A percentile compares a stretch with the other conserved stretches of the same genome.
Evolutionary conservation across 1,284 basidiomycete species (phyloP).

Genomic region (Chondrostereum purpureum): DNA sequence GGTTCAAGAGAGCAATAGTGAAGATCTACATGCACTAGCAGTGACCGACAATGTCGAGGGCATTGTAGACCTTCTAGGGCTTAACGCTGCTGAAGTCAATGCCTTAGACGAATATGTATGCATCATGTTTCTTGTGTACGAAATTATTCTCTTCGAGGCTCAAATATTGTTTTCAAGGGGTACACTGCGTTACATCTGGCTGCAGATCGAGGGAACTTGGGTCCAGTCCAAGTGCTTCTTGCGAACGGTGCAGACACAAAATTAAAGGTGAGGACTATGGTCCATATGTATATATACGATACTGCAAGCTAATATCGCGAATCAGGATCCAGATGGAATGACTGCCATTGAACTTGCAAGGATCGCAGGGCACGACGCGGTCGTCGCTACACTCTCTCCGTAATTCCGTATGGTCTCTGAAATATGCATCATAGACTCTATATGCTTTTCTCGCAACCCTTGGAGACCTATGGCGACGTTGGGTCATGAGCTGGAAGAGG

Average conservation of each 20-base stretch:
- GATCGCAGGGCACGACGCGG: constrained; percentile 58
- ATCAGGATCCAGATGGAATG: constrained; percentile 70
- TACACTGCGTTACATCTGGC: constrained; percentile 84
- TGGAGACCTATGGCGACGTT: background rate
- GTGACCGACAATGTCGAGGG: constrained; percentile 39
- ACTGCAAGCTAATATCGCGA: too few species aligned
- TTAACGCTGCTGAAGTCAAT: constrained; percentile 31
- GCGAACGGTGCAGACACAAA: constrained; percentile 54
- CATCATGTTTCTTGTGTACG: background rate
- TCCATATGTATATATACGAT: too few species aligned
- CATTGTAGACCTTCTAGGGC: constrained; percentile 40
- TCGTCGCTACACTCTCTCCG: constrained; percentile 42
- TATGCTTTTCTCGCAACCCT: background rate
- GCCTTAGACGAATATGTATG: constrained; percentile 56
- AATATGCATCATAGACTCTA: background rate
- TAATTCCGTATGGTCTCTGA: background rate
- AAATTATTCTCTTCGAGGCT: constrained; percentile 3
- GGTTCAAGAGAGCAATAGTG: constrained; percentile 29
- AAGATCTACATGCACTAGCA: constrained; percentile 62
- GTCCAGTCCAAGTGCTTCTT: constrained; percentile 56
- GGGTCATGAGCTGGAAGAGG: background rate
- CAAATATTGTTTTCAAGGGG: constrained; percentile 58
- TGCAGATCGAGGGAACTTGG: constrained; percentile 67
- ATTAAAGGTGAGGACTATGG: constrained; percentile 55
- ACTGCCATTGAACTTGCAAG: constrained; percentile 60